A percentile compares a stretch with the other conserved stretches of the same genome.
Evolutionary conservation across 1,139 yeast genomes (phyloP).

Genomic region (Arxiozyma bovina): DNA sequence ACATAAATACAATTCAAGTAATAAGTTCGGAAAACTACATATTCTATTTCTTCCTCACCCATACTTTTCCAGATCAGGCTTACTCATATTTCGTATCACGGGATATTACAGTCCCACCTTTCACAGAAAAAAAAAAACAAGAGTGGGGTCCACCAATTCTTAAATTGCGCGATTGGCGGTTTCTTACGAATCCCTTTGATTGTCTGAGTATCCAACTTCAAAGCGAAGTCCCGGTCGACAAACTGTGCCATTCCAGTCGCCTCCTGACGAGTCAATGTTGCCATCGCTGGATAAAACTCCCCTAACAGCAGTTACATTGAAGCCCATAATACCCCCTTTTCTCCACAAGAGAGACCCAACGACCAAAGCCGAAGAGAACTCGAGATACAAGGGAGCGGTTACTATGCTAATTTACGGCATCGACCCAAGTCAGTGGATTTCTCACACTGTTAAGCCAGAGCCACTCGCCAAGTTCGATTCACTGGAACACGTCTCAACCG

Average conservation of each 20-base stretch:
- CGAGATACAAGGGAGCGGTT: neutral
- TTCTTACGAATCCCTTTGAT: neutral
- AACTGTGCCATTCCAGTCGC: conserved; percentile 36
- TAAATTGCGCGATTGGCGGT: neutral
- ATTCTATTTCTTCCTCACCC: too few relatives aligned
- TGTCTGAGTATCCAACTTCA: conserved; percentile 1
- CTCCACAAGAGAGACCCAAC: neutral
- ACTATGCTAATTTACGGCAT: conserved; percentile 26
- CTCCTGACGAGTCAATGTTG: conserved; percentile 36
- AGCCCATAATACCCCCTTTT: conserved; percentile 5
- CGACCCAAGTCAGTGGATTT: conserved; percentile 24
- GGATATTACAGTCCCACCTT: too few relatives aligned
- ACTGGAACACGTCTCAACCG: conserved; percentile 32
- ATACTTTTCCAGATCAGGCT: too few relatives aligned
- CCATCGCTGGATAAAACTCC: conserved; percentile 39
- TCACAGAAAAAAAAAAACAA: neutral
- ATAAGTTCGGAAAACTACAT: too few relatives aligned
- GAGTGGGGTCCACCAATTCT: conserved; percentile 2
- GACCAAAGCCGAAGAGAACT: too few relatives aligned
- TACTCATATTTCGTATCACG: too few relatives aligned
- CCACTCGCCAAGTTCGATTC: conserved; percentile 34
- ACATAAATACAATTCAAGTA: too few relatives aligned
- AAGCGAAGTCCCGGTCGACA: conserved; percentile 7
- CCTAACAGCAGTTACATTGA: conserved; percentile 34
- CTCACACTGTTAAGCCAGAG: conserved; percentile 25